Evolutionary conservation across 2,329 filamentous ascomycete species (phyloP), one percentile per base, ranked within the genome.

Genomic region (Fusarium staphyleae): DNA sequence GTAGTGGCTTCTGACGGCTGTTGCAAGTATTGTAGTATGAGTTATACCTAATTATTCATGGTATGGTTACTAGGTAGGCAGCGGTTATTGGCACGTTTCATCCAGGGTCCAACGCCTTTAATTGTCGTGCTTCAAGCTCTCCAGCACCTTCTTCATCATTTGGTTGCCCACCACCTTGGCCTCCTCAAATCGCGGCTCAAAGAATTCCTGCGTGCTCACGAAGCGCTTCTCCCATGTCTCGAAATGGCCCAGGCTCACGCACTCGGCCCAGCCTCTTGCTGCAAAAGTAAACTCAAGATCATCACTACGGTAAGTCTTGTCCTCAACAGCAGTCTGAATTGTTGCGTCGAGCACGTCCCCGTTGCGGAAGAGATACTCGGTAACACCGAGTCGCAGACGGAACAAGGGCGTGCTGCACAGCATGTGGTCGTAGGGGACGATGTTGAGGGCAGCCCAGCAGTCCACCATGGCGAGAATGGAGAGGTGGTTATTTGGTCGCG

Each of bases 341-440:
- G 89, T 89, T 70, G 95, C 91, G 43, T 96, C 88, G 12, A 99
- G 85, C 45, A 96, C 79, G 3, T 83, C 84, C 14, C 85, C 81
- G 68, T 93, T 92, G 61, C 92, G 88, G 79, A 97, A 99, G 30
- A 99, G 81, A 71, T 96, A 93, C 76, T 99, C 95, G 1, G 93
- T 93, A n/a, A 97, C 96, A 50, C 95, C 95, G 28, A 99, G 84
- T 86, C 95, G 97, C 61, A 99, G 85, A 43, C 95, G 89, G 79
- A 99, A 99, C 39, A 98, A 85, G 77, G 95, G 95, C 32, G 95
- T 99, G 47, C 92, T 96, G 78, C 95, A 99, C 65, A 99, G 96
- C 93, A 99, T 99, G 78, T 99, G 96, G 75, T 99, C 93, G 74
- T 99, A 99, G 1, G 95, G 95, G 40, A 96, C 89, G 67, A 97